Base-by-base conservation (phyloP, 257 asterid species). In the Primulina tabacum region DNA sequence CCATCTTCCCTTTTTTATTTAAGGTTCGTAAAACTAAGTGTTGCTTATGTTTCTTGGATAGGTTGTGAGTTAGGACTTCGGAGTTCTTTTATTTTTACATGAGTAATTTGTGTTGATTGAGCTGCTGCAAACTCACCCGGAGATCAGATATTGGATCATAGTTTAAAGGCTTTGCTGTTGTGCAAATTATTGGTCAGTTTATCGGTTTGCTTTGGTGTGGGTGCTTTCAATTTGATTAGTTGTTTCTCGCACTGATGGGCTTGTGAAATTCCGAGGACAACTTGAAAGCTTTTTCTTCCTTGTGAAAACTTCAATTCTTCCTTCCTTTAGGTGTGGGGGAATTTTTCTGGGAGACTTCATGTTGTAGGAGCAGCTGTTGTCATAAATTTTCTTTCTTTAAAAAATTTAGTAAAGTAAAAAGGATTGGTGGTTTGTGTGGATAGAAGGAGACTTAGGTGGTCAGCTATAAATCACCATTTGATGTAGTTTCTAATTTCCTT, bases 1-100 rank as follows among this genome's bases (percentile, higher is more conserved):
- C 52, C 5, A 40, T 11, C 0, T 11, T 40, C 52, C 12, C 12
- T 37, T 10, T 10, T 10, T 7, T 10, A 2, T 40, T 8, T 34
- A 34, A 34, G 38, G 2, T 7, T 6, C 4, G 38, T 10, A 7
- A 34, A 34, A 34, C 8, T 7, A 40, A 40, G 28, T 35, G 64
- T 63, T 72, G 68, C 60, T 18, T 33, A 30, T 32, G 66, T 70
- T 69, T 58, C 66, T 2, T 77, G 77, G 72, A 61, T 79, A 8
- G 60, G 28, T 60, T 64, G 10, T 38, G 70, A 71, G 57, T 60
- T 40, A 53, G 24, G 70, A 71, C 47, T 60, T 40, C 30, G 24
- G 67, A 65, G 35, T 66, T 33, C 9, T 33, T 56, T 58, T 37
- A 38, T 33, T 28, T 14, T 21, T n/a, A 58, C 63, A 14, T 4